These are phyloP conservation scores for Suillus occidentalis DNA, from an alignment of 768 basidiomycete genomes.

Conservation along the genomic window DNA sequence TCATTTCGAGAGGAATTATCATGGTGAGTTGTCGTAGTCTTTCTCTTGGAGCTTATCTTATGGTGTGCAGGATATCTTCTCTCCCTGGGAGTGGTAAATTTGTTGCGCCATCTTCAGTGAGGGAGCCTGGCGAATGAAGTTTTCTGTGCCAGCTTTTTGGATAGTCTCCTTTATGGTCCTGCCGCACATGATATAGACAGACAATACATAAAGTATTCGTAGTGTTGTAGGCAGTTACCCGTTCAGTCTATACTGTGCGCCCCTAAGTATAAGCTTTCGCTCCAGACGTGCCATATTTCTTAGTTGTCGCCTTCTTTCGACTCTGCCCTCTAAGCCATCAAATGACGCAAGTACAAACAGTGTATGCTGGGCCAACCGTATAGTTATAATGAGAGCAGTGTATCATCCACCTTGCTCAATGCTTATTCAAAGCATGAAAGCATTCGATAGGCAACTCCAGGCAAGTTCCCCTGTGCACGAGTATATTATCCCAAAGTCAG, in stretches of 20 bases:
- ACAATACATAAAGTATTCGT: not conserved
- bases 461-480: not conserved
- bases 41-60: not conserved
- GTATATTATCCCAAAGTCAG: not conserved
- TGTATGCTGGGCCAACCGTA: too few relatives aligned
- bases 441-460: not conserved
- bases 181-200: not conserved
- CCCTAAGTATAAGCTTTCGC: too few relatives aligned
- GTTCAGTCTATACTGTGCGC: not conserved
- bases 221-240: not conserved
- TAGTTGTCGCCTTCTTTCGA: too few relatives aligned
- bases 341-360: too few relatives aligned
- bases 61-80: constrained; percentile 38
- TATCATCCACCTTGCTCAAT: not conserved
- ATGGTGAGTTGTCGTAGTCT: constrained; percentile 45
- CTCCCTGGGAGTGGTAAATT: constrained; percentile 43
- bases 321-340: too few relatives aligned
- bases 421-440: not conserved
- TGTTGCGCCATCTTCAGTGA: constrained; percentile 14
- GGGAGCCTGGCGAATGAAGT: not conserved
- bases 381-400: not conserved
- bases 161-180: not conserved
- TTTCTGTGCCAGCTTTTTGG: not conserved
- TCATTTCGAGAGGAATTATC: constrained; percentile 60
- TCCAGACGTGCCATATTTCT: too few relatives aligned